A percentile compares a stretch with the other conserved stretches of the same genome.
phyloP scores from a whole-genome alignment of 441 rosid species.

The Metrosideros polymorpha region DNA sequence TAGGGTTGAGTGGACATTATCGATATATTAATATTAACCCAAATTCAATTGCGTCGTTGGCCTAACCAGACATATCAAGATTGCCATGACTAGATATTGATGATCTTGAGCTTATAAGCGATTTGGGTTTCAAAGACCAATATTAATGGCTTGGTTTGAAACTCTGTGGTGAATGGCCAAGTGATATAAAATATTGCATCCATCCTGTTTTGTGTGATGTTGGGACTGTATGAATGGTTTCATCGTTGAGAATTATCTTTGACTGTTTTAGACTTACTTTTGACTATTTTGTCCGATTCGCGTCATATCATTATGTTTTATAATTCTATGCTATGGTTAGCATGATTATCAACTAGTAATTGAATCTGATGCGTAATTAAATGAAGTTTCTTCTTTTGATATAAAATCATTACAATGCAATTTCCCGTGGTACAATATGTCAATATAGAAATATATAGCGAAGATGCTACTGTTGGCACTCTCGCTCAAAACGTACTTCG shows the following conservation, averaged over 20 bases:
- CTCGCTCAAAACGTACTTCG: not conserved
- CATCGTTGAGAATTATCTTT: too few relatives aligned
- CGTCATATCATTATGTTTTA: not conserved
- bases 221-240: not conserved
- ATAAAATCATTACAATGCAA: too few relatives aligned
- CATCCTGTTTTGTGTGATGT: not conserved
- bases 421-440: too few relatives aligned
- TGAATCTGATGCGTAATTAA: too few relatives aligned
- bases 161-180: not conserved
- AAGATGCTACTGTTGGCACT: too few relatives aligned
- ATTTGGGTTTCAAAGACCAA: not conserved
- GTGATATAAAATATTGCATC: not conserved
- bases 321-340: not conserved
- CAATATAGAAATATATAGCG: too few relatives aligned
- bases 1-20: not conserved
- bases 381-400: not conserved
- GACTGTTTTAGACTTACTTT: not conserved
- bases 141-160: not conserved
- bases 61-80: not conserved
- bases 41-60: not conserved
- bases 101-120: not conserved
- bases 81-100: not conserved
- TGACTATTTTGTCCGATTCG: not conserved
- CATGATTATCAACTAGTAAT: too few relatives aligned
- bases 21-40: not conserved